Base-by-base conservation (phyloP, 345 rosid genomes). In the Lagerstroemia speciosa region DNA sequence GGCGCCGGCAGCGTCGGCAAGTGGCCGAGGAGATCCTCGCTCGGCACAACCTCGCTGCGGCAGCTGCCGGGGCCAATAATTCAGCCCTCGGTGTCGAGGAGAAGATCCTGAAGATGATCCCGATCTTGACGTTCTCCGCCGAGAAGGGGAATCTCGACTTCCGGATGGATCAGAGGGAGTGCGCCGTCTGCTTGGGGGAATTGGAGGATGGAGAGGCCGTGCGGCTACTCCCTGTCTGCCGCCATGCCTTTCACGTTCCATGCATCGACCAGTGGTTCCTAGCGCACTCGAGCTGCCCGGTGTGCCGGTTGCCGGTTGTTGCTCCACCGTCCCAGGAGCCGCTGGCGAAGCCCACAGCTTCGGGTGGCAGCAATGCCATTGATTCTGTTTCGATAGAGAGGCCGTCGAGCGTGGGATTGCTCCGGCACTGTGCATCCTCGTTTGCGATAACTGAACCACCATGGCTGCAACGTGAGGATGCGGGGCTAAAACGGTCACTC, bases 191-290 rank as follows among this genome's bases (percentile, higher is more conserved):
- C 73, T 61, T 84, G 62, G 91, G 77, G 27, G 83, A 83, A 6
- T 48, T 87, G 10, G 71, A 77, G 68, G 89, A 84, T 50, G 80
- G 83, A 0, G 91, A 86, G 0, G 72, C 70, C 60, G 85, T 88
- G 5, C 83, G 93, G 16, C 72, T 82, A 69, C 69, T 92, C 74
- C 96, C 94, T 1, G 77, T 72, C 62, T 89, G 98, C 65, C 80
- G 84, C 26, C 98, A 92, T 36, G 73, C 85, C 8, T 92, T 87
- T 73, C 98, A 92, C 27, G 86, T 84, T 38, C 70, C 80, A 4
- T 92, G 98, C 70, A 77, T 92, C 10, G 96, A 88, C 68, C 62
- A 68, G 63, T 92, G 98, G 98, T 82, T 92, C 46, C 68, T 46
- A 41, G 83, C 88, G 30, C 88, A 84, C 67, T 72, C 74, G 0